These are phyloP conservation scores for Termitomyces sp. DNA, from an alignment of 768 basidiomycete genomes.

Conservation along the genomic window DNA sequence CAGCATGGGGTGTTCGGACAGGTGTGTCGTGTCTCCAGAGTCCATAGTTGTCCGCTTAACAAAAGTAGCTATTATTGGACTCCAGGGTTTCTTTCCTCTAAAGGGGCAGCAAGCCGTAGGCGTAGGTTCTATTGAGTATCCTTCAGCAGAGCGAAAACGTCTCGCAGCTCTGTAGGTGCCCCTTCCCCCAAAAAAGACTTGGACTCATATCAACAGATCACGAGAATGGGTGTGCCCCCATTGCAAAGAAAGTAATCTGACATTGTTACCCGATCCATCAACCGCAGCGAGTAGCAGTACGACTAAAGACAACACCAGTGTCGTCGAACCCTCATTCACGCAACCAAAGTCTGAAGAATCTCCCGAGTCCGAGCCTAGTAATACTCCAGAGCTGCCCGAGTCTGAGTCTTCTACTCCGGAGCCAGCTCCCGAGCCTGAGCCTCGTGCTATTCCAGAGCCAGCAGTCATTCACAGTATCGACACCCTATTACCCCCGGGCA, in stretches of 20 bases:
- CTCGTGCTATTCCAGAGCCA: neutral
- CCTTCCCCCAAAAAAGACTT: constrained; percentile 7
- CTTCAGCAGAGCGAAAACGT: constrained; percentile 69
- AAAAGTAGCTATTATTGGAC: constrained; percentile 71
- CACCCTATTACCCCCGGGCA: constrained; percentile 6
- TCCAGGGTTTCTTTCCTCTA: constrained; percentile 87
- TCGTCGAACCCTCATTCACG: neutral
- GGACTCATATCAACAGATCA: constrained; percentile 46
- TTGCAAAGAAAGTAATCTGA: constrained; percentile 64
- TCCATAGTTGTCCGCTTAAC: neutral
- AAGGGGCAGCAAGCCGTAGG: constrained; percentile 86
- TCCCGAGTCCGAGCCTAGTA: neutral
- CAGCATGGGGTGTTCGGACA: constrained; percentile 96
- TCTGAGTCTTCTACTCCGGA: neutral
- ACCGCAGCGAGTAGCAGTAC: constrained; percentile 8
- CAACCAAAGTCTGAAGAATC: neutral
- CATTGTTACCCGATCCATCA: constrained; percentile 67
- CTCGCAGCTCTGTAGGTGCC: constrained; percentile 67
- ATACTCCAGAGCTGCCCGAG: neutral
- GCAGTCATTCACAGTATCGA: constrained; percentile 9
- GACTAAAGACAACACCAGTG: neutral
- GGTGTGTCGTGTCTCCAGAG: constrained; percentile 41
- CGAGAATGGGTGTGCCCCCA: constrained; percentile 77
- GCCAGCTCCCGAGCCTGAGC: neutral
- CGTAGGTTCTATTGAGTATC: constrained; percentile 84